Conservation (phyloP, 2,329 filamentous ascomycete genomes). For the Pestalotiopsis sp. region DNA sequence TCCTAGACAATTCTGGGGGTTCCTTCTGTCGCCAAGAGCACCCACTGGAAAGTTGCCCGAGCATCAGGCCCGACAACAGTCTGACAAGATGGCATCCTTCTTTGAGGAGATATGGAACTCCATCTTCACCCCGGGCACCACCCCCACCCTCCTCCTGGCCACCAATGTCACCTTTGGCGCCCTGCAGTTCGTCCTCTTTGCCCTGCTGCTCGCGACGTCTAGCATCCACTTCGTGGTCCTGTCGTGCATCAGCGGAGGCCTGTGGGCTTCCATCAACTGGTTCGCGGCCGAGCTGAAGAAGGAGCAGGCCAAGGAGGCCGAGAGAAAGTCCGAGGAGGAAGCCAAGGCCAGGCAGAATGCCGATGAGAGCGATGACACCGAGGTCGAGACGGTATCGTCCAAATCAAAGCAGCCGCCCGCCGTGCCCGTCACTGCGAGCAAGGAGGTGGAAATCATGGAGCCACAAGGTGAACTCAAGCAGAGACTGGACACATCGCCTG, state of each 20-base stretch:
- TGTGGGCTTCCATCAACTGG: conserved; percentile 98
- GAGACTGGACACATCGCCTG: conserved; percentile 39
- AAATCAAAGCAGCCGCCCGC: conserved; percentile 18
- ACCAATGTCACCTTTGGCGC: conserved; percentile 88
- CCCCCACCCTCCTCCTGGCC: conserved; percentile 82
- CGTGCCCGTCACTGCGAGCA: conserved; percentile 33
- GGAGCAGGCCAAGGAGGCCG: conserved; percentile 46
- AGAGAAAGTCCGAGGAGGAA: conserved; percentile 41
- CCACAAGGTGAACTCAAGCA: conserved; percentile 52
- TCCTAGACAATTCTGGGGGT: background rate
- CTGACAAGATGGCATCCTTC: conserved; percentile 58
- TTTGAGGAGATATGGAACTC: conserved; percentile 83
- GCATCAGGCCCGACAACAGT: background rate
- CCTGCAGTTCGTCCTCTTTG: conserved; percentile 77
- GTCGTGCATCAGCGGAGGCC: conserved; percentile 74
- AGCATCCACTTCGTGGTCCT: conserved; percentile 89
- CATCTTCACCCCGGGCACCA: conserved; percentile 91
- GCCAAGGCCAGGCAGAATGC: conserved; percentile 35
- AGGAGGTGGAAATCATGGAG: conserved; percentile 47
- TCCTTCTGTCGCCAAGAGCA: too few species aligned
- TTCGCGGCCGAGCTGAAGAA: conserved; percentile 71
- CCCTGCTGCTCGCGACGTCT: conserved; percentile 77
- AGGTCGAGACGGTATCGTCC: conserved; percentile 45
- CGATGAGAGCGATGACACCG: conserved; percentile 51
- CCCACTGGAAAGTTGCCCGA: too few species aligned